These are phyloP conservation scores for Hypoxylon sp. DNA, from an alignment of 2,329 filamentous ascomycete genomes.

Conservation along the genomic window DNA sequence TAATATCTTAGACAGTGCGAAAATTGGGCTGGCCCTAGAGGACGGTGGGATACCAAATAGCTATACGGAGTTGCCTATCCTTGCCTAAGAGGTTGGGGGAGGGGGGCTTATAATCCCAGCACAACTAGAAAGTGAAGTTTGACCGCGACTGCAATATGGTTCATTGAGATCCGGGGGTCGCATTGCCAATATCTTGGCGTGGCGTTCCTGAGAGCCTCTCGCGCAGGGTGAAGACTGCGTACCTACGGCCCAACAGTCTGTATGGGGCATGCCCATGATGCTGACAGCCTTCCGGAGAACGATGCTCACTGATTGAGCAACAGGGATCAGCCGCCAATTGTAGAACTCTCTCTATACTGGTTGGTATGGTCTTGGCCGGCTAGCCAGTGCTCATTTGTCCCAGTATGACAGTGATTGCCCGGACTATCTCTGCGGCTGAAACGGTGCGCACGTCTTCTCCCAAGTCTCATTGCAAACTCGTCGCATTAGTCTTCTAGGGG, in stretches of 20 bases:
- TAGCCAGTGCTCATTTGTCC: not conserved
- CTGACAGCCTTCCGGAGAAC: not conserved
- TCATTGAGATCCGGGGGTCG: no score
- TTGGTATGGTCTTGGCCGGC: not conserved
- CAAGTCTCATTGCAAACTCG: conserved; percentile 65
- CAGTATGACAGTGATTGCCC: not conserved
- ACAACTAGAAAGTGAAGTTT: no score
- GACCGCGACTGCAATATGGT: no score
- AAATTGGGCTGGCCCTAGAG: not conserved
- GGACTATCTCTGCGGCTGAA: conserved; percentile 51
- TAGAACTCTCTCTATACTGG: not conserved
- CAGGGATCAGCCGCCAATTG: not conserved
- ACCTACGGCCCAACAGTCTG: not conserved
- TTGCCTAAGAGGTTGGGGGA: not conserved
- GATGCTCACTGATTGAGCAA: not conserved
- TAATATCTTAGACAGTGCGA: not conserved
- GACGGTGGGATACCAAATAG: not conserved
- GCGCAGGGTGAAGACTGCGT: not conserved
- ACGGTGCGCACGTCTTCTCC: conserved; percentile 58
- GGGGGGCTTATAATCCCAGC: not conserved
- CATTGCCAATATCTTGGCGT: not conserved
- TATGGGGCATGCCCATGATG: not conserved
- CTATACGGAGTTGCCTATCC: not conserved
- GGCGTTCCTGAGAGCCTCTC: not conserved
- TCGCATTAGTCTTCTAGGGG: conserved; percentile 78